A percentile compares a stretch with the other conserved stretches of the same genome.
phyloP scores from a whole-genome alignment of 129 eudicot species.

The sunflower (Helianthus annuus) region HanXRQr2.0-SUNRISE NC_035433.2:69639609-69640108 shows the following conservation, averaged over 20 bases:
- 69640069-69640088: constrained; percentile 95
- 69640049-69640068: constrained; percentile 50
- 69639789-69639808: constrained; percentile 86
- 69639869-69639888: neutral
- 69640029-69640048: constrained; percentile 53
- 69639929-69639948: constrained; percentile 59
- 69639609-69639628: constrained; percentile 78
- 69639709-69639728: constrained; percentile 82
- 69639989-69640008: constrained; percentile 92
- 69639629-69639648: constrained; percentile 96
- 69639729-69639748: constrained; percentile 66
- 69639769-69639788: constrained; percentile 95
- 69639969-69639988: constrained; percentile 88
- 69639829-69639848: constrained; percentile 93
- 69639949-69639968: constrained; percentile 61
- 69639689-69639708: constrained; percentile 82
- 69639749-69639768: constrained; percentile 52
- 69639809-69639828: constrained; percentile 92
- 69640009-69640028: constrained; percentile 49
- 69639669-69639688: constrained; percentile 57
- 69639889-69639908: neutral
- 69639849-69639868: constrained; percentile 59
- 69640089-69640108: constrained; percentile 83
- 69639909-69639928: neutral
- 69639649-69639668: constrained; percentile 60